Percentiles rank a stretch among this genome's conserved stretches.
Conservation (phyloP, 2,329 filamentous ascomycete genomes). For the Aspergillus japonicus region DNA sequence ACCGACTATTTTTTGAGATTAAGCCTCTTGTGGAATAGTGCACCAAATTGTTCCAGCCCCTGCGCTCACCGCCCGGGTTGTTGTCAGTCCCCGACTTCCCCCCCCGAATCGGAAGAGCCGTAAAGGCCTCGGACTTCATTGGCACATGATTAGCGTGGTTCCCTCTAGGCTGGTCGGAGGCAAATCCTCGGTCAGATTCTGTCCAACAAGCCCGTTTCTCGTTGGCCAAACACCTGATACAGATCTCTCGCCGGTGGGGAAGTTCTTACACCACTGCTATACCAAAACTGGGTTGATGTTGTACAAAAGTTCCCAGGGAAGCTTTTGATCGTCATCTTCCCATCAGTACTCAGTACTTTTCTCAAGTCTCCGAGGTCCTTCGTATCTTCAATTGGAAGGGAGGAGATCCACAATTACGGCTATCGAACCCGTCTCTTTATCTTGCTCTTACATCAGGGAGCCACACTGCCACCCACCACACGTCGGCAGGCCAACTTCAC, state of each 20-base stretch:
- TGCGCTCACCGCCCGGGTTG: conserved; percentile 19
- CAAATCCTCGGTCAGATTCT: not conserved
- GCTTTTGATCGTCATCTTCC: conserved; percentile 6
- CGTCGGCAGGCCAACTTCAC: not conserved
- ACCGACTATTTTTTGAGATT: conserved; percentile 8
- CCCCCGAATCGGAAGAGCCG: not conserved
- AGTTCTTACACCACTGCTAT: not conserved
- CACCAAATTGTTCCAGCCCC: conserved; percentile 4
- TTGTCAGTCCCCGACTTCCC: not conserved
- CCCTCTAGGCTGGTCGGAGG: not conserved
- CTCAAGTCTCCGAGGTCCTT: not conserved
- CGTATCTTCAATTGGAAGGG: conserved; percentile 3
- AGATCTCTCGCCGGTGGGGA: conserved; percentile 2
- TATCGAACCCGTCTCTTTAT: conserved; percentile 19
- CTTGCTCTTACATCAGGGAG: conserved; percentile 19
- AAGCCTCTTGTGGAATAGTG: conserved; percentile 10
- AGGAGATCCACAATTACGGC: conserved; percentile 23
- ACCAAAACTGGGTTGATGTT: not conserved
- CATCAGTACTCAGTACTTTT: conserved; percentile 1
- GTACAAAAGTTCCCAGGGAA: not conserved
- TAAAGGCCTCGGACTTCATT: not conserved
- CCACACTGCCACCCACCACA: conserved; percentile 5
- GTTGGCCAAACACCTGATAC: not conserved
- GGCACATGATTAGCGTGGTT: not conserved
- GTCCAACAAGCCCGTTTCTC: not conserved